These are phyloP conservation scores for Crithidia mellificae DNA, from an alignment of 208 protist genomes.

Conservation along the genomic window DNA sequence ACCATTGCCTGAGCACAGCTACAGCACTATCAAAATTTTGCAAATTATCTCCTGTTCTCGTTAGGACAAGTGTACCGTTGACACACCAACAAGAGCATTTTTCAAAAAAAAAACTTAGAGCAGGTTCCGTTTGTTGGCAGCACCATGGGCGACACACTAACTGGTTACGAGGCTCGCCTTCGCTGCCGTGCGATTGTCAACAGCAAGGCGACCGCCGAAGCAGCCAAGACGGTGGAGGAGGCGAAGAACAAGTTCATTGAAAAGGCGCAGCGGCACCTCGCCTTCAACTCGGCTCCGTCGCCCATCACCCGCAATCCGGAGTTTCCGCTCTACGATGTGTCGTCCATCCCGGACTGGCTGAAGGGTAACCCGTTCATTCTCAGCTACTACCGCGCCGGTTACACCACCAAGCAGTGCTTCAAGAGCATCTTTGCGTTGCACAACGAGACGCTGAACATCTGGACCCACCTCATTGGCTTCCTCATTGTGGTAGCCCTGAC, in stretches of 20 bases:
- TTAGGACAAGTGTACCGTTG: no score
- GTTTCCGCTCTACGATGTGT: slow-evolving; percentile 47
- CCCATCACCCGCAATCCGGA: neutral
- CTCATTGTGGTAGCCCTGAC: slow-evolving; percentile 60
- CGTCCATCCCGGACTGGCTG: slow-evolving; percentile 49
- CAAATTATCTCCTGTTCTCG: no score
- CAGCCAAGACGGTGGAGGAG: slow-evolving; percentile 22
- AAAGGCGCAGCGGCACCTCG: slow-evolving; percentile 22
- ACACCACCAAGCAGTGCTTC: slow-evolving; percentile 63
- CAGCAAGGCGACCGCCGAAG: slow-evolving; percentile 7
- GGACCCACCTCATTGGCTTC: slow-evolving; percentile 80
- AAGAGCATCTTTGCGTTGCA: slow-evolving; percentile 73
- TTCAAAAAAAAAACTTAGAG: slow-evolving; percentile 1
- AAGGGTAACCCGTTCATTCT: slow-evolving; percentile 58
- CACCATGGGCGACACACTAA: slow-evolving; percentile 20
- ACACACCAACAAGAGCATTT: no score
- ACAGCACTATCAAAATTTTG: no score
- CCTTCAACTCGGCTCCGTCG: slow-evolving; percentile 11
- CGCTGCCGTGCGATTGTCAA: slow-evolving; percentile 19
- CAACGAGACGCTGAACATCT: slow-evolving; percentile 89
- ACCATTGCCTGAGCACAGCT: no score
- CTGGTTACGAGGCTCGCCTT: slow-evolving; percentile 19
- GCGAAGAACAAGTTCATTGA: slow-evolving; percentile 22
- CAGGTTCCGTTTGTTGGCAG: no score
- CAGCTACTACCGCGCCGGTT: slow-evolving; percentile 68